Conservation (phyloP, 495 filamentous ascomycete species). For the Penicillium canariense region DNA sequence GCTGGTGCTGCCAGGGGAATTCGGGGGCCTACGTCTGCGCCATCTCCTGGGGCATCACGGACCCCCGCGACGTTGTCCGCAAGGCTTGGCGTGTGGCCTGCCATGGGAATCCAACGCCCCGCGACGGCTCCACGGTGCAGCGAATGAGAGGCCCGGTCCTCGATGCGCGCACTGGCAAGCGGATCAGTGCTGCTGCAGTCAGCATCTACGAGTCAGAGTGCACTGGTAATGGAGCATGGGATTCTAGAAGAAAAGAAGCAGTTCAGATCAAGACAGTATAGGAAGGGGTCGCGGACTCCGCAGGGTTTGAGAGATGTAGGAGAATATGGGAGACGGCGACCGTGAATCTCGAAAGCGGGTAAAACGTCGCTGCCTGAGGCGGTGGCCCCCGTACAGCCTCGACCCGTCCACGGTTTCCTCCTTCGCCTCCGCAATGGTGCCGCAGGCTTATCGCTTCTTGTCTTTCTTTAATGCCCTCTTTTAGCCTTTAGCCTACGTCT, state of each 20-base stretch:
- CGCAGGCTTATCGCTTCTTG: slow-evolving; percentile 12
- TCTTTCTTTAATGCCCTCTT: slow-evolving; percentile 14
- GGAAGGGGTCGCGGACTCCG: no score
- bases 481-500: background rate
- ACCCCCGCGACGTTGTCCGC: background rate
- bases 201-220: background rate
- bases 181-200: slow-evolving; percentile 18
- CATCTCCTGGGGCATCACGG: background rate
- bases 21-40: background rate
- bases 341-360: background rate
- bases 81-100: slow-evolving; percentile 19
- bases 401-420: slow-evolving; percentile 10
- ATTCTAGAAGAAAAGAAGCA: background rate
- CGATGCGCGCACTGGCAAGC: slow-evolving; percentile 2
- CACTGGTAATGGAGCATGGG: background rate
- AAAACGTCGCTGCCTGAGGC: slow-evolving; percentile 24
- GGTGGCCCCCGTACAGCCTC: background rate
- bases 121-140: slow-evolving; percentile 4
- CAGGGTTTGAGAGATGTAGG: no score
- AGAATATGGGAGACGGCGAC: background rate
- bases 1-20: background rate
- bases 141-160: slow-evolving; percentile 14
- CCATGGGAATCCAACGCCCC: slow-evolving; percentile 8
- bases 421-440: slow-evolving; percentile 7
- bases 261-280: background rate